Evolutionary conservation across 1,139 yeast genomes (phyloP), one percentile per base, ranked within the genome.

Genomic region (Pichia sp.): DNA sequence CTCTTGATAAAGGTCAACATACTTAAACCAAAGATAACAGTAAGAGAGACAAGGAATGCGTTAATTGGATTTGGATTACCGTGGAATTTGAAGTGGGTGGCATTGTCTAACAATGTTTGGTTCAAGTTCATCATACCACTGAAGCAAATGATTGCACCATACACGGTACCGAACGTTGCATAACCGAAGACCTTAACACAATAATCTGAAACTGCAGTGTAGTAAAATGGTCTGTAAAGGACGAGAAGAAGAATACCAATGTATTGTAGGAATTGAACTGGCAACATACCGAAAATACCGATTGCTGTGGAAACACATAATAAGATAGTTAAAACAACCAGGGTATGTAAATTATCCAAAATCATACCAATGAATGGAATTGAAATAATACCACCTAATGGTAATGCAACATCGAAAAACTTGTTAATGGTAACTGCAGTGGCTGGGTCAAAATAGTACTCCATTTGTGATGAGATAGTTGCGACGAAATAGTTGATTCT

Each of bases 121-220:
- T 78, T 62, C 55, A 89, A 71, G 65, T 89, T 91, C 65, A 85
- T 79, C 22, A 84, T 58, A 2, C 97, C 97, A 15, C 96, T 79
- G 51, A 86, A 71, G 50, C 91, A 84, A 59, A 89, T 87, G 59
- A 89, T 76, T 11, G 91, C 71, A 0, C 98, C 98, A 63, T 91
- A 91, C 10, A 49, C 81, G 1, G 91, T 83, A 35, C 97, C 96
- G 67, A 91, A 91, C 1, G 95, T 89, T 48, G 81, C 85, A 65
- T 86, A 90, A 0, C 98, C 98, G 70, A 91, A 91, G 19, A 90
- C 94, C 61, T 91, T 91, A 38, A 96, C 95, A 62, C 91, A 79
- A 62, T 83, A 88, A 65, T 91, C 97, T 4, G 96, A 85, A 2
- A 90, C 87, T 0, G 96, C 89, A 2, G 98, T 90, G 67, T 90